Base-by-base conservation (phyloP, 768 basidiomycete species). In the Pisolithus orientalis region DNA sequence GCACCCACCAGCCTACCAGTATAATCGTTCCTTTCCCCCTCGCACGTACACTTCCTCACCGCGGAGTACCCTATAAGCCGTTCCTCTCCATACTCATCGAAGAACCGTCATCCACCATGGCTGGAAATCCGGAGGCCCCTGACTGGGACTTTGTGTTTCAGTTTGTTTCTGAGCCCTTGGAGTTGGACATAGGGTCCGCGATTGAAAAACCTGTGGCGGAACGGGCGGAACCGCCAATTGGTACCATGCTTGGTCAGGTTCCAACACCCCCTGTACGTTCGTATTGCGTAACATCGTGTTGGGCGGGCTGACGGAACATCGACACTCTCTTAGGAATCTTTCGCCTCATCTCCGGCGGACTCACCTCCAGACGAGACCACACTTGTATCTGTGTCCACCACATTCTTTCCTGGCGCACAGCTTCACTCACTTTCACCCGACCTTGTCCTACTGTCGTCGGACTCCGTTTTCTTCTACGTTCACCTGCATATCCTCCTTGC, bases 401-500 rank as follows among this genome's bases (percentile, higher is more conserved):
- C 87, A 0, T 92, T 91, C 69, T 84, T 79, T 61, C 87, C 89
- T 3, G 82, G 79, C 37, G 81, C 85, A 3, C 78, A 81, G 53
- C 76, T 78, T 54, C 72, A 79, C 34, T 59, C 77, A 0, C 64
- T 75, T n/a, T 73, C 75, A 1, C 80, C 85, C 1, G 85, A 92
- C 63, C 58, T 82, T 42, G 74, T 85, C 58, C 69, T 90, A 47
- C 70, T 90, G 50, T 83, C 87, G 2, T 75, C 81, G 28, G 90
- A 93, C 61, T 77, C 79, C 16, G 87, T 93, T 39, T 89, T 90
- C 68, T 93, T 93, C 75, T 91, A 91, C 61, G 84, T 84, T 6
- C 87, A 91, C 64, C 71, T 75, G 0, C 71, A 80, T 40, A 59
- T 80, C 48, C 70, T 92, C 40, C 73, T 85, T 32, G 61, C 68